Percentiles rank a stretch among this genome's conserved stretches.
phyloP scores from a whole-genome alignment of 1,284 basidiomycete species.

The Sporisorium scitamineum region DNA sequence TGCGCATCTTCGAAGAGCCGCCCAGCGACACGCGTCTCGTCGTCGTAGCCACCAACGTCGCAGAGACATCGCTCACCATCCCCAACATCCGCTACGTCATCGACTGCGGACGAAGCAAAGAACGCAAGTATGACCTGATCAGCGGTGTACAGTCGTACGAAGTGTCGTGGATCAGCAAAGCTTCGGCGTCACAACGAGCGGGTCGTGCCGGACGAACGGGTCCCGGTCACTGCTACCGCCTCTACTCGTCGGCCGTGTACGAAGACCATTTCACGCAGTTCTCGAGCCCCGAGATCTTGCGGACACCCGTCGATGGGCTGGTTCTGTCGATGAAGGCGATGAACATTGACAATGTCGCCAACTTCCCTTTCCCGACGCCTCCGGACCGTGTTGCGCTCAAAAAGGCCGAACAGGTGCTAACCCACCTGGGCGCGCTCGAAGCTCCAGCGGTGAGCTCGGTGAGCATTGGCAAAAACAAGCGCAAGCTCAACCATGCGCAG shows the following conservation, averaged over 20 bases:
- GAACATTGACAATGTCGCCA: slow-evolving; percentile 95
- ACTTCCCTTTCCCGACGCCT: slow-evolving; percentile 98
- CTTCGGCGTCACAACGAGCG: slow-evolving; percentile 79
- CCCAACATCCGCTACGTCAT: slow-evolving; percentile 82
- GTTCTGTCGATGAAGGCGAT: slow-evolving; percentile 99
- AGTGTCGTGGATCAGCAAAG: slow-evolving; percentile 81
- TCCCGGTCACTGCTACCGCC: slow-evolving; percentile 82
- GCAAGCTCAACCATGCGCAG: slow-evolving; percentile 66
- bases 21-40: slow-evolving; percentile 77
- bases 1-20: slow-evolving; percentile 78
- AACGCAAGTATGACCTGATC: slow-evolving; percentile 78
- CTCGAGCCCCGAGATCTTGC: slow-evolving; percentile 89
- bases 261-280: slow-evolving; percentile 92
- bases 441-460: slow-evolving; percentile 71
- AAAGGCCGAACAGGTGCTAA: slow-evolving; percentile 85
- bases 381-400: slow-evolving; percentile 83
- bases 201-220: slow-evolving; percentile 83
- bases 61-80: slow-evolving; percentile 83
- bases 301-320: slow-evolving; percentile 96
- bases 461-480: slow-evolving; percentile 69
- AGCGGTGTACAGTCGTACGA: slow-evolving; percentile 80
- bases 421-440: slow-evolving; percentile 80
- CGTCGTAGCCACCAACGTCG: slow-evolving; percentile 82
- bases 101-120: slow-evolving; percentile 82
- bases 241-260: slow-evolving; percentile 81